Conservation (phyloP, 495 filamentous ascomycete genomes). For the Aspergillus ellipticus region DNA sequence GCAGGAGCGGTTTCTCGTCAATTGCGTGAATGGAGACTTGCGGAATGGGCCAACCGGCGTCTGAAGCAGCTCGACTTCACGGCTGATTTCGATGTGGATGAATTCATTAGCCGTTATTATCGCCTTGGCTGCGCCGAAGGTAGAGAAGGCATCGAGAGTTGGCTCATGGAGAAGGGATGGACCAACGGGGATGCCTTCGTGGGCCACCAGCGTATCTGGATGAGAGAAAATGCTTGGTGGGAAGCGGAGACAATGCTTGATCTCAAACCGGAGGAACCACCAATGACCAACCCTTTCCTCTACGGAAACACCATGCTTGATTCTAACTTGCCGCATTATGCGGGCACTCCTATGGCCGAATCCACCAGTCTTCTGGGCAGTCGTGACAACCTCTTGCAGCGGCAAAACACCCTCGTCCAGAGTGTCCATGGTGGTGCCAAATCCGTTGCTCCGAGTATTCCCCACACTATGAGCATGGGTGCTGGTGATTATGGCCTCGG, state of each 20-base stretch:
- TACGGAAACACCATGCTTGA: slow-evolving; percentile 35
- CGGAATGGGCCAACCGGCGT: slow-evolving; percentile 93
- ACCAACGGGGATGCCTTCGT: slow-evolving; percentile 95
- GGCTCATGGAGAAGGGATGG: slow-evolving; percentile 94
- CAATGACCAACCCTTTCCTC: slow-evolving; percentile 28
- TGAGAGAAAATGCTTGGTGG: slow-evolving; percentile 93
- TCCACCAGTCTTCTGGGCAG: slow-evolving; percentile 62
- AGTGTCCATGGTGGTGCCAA: slow-evolving; percentile 52
- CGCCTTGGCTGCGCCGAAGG: slow-evolving; percentile 85
- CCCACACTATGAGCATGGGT: slow-evolving; percentile 53
- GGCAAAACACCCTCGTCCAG: slow-evolving; percentile 59
- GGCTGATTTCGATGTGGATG: slow-evolving; percentile 90
- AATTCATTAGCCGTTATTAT: slow-evolving; percentile 79
- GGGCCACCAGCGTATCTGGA: slow-evolving; percentile 89
- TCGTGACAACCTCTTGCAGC: slow-evolving; percentile 63
- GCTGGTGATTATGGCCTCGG: slow-evolving; percentile 88
- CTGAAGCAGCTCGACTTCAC: slow-evolving; percentile 95
- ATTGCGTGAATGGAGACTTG: slow-evolving; percentile 84
- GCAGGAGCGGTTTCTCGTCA: slow-evolving; percentile 89
- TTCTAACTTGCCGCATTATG: slow-evolving; percentile 23
- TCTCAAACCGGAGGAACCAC: slow-evolving; percentile 61
- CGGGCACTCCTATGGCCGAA: slow-evolving; percentile 46
- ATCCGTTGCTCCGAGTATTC: slow-evolving; percentile 69
- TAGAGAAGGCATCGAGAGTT: slow-evolving; percentile 88
- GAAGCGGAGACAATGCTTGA: slow-evolving; percentile 97